Evolutionary conservation across 495 filamentous ascomycete species (phyloP), one percentile per base, ranked within the genome.

Genomic region (Cryomyces minteri): DNA sequence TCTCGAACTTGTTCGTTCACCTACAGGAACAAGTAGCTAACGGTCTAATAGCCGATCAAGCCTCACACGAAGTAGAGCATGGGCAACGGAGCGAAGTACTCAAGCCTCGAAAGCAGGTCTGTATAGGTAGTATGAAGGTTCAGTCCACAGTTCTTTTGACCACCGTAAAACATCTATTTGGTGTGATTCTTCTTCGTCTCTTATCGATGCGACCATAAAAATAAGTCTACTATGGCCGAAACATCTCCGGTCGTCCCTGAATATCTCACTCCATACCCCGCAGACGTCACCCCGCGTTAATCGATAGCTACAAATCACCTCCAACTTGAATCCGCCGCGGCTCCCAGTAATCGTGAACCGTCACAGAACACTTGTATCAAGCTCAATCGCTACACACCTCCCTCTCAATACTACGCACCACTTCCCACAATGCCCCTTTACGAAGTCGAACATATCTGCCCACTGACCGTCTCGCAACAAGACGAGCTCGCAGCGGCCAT

Each of bases 371-470:
- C 18, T 25, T 25, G 18, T 25, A 25, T 25, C 18, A 25, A 25
- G 18, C 18, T 25, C 18, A 25, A 25, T 25, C 18, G 7, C 39
- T 7, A 41, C 6, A 41, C 12, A 9, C 18, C 4, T 41, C 8
- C 33, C 6, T 18, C 36, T 39, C 14, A 14, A 4, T 8, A 18
- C 4, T 41, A 12, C 4, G 9, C 8, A 14, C 4, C 39, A 37
- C 12, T 3, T 37, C 34, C 9, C 25, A 51, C 31, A 12, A 62
- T 62, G 59, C 57, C 58, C 29, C 41, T 56, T 41, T 62, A 60
- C 48, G 50, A 53, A 43, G 39, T 62, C 40, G 32, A 55, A 11
- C 57, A 60, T 50, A 30, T 4, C 40, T 41, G 38, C 41, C 44
- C 40, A 8, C 49, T 60, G 11, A 52, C 48, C 14, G 11, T 40